Percentiles rank a stretch among this genome's conserved stretches.
phyloP scores from a whole-genome alignment of 2,329 filamentous ascomycete genomes.

The Colletotrichum sublineola region DNA sequence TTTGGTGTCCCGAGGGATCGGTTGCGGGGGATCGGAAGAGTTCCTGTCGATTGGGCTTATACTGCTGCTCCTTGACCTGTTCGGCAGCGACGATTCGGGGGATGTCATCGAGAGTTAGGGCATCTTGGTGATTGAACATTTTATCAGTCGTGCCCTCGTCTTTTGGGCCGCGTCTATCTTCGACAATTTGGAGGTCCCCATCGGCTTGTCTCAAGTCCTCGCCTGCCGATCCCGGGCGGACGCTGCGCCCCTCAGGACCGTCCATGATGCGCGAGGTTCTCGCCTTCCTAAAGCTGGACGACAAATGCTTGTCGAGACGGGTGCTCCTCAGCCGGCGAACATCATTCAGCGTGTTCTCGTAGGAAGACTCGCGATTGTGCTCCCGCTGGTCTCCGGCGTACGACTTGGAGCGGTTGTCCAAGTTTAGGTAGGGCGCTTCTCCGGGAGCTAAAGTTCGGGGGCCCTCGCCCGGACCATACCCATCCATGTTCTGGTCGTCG shows the following conservation, averaged over 20 bases:
- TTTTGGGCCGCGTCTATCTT: conserved; percentile 74
- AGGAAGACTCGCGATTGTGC: conserved; percentile 78
- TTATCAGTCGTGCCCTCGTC: conserved; percentile 80
- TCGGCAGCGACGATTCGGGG: conserved; percentile 95
- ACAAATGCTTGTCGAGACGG: conserved; percentile 92
- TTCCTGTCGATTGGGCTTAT: conserved; percentile 80
- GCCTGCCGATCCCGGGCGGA: conserved; percentile 79
- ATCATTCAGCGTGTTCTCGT: conserved; percentile 96
- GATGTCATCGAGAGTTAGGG: conserved; percentile 94
- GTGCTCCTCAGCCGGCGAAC: conserved; percentile 93
- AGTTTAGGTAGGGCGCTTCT: conserved; percentile 63
- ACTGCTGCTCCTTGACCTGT: conserved; percentile 87
- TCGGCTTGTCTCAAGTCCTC: conserved; percentile 67
- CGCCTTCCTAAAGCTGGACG: conserved; percentile 91
- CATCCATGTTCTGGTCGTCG: conserved; percentile 77
- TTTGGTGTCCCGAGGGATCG: conserved; percentile 75
- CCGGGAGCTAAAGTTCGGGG: conserved; percentile 35
- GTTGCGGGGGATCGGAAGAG: conserved; percentile 68
- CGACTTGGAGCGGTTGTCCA: conserved; percentile 80
- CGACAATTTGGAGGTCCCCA: conserved; percentile 79
- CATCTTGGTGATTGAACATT: conserved; percentile 91
- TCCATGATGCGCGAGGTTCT: conserved; percentile 94
- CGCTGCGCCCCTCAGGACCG: conserved; percentile 78
- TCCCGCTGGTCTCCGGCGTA: conserved; percentile 74
- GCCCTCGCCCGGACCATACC: conserved; percentile 76